phyloP scores from a whole-genome alignment of 306 rosid species.

The Medicago truncatula region MtrunA17r5.0-ANR NC_053049.1:13289501-13290000 shows the following conservation, averaged over 20 bases:
- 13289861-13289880: constrained; percentile 74
- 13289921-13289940: constrained; percentile 97
- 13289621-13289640: background rate
- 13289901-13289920: constrained; percentile 88
- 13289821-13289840: background rate
- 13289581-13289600: background rate
- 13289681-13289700: constrained; percentile 2
- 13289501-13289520: background rate
- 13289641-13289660: background rate
- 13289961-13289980: constrained; percentile 66
- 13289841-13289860: background rate
- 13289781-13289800: background rate
- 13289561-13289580: background rate
- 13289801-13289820: background rate
- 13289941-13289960: constrained; percentile 80
- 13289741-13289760: background rate
- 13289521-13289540: background rate
- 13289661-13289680: background rate
- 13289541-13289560: background rate
- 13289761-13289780: background rate
- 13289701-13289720: background rate
- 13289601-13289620: background rate
- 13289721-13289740: background rate
- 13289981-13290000: background rate
- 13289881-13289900: constrained; percentile 91